Evolutionary conservation across 768 basidiomycete species (phyloP).

Genomic region (Infundibulicybe gibba): DNA sequence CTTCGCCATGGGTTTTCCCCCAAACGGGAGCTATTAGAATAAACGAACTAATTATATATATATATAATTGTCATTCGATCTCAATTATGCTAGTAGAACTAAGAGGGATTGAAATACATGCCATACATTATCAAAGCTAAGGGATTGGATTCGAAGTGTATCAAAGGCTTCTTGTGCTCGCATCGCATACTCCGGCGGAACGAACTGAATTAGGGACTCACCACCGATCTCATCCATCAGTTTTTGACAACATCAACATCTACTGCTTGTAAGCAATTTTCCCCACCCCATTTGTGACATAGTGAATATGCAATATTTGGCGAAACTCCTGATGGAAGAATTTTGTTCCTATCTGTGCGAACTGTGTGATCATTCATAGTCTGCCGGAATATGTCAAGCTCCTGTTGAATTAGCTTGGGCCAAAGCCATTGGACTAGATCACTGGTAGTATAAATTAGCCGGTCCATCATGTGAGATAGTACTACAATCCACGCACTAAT

Average conservation of each 20-base stretch:
- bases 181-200: conserved; percentile 3
- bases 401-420: conserved; percentile 10
- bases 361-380: conserved; percentile 9
- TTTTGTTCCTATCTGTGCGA: neutral
- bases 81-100: conserved; percentile 17
- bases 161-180: conserved; percentile 7
- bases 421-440: conserved; percentile 13
- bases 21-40: neutral
- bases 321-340: conserved; percentile 2
- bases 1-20: neutral
- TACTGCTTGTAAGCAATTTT: neutral
- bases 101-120: conserved; percentile 8
- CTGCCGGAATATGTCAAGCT: conserved; percentile 8
- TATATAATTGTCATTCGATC: conserved; percentile 14
- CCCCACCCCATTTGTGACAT: conserved; percentile 1
- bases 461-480: neutral
- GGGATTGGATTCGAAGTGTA: conserved; percentile 1
- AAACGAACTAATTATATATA: neutral
- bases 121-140: conserved; percentile 13
- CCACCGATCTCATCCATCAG: conserved; percentile 1
- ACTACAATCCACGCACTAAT: conserved; percentile 3
- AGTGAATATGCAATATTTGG: conserved; percentile 1
- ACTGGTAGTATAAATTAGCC: conserved; percentile 2
- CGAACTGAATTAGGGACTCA: conserved; percentile 9
- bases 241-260: neutral